Conservation (phyloP, 2,329 filamentous ascomycete species). For the Colletotrichum coccodes region DNA sequence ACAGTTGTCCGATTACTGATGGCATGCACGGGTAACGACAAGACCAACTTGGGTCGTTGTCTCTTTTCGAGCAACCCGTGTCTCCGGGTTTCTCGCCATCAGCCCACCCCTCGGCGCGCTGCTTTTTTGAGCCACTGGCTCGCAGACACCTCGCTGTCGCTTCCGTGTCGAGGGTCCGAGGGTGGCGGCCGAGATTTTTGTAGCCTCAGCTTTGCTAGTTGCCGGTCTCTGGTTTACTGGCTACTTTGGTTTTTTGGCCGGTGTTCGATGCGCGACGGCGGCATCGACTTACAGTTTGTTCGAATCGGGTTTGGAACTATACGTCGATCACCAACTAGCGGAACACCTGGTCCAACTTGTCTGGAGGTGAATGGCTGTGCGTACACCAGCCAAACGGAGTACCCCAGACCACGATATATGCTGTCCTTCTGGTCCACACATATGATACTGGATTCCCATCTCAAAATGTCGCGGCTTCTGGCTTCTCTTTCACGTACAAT, state of each 20-base stretch:
- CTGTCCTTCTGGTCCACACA: neutral
- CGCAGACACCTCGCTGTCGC: too few relatives aligned
- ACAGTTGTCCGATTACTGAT: neutral
- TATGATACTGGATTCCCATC: neutral
- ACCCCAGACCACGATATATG: neutral
- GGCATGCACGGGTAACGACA: neutral
- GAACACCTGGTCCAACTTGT: neutral
- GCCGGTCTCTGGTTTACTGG: neutral
- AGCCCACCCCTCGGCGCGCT: neutral
- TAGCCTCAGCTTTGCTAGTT: neutral
- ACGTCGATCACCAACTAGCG: neutral
- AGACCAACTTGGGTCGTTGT: neutral
- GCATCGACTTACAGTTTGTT: neutral
- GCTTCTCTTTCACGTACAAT: neutral
- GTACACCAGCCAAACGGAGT: neutral
- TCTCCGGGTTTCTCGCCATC: neutral
- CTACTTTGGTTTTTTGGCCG: too few relatives aligned
- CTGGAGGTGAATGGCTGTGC: neutral
- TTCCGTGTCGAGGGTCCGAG: neutral
- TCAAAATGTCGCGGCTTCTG: neutral
- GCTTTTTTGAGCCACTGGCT: neutral
- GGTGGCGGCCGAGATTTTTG: too few relatives aligned
- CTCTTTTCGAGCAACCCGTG: neutral
- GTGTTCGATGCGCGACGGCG: neutral
- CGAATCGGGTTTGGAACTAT: neutral